Base-by-base conservation (phyloP, 2,329 filamentous ascomycete genomes). In the Alternaria sp. region DNA sequence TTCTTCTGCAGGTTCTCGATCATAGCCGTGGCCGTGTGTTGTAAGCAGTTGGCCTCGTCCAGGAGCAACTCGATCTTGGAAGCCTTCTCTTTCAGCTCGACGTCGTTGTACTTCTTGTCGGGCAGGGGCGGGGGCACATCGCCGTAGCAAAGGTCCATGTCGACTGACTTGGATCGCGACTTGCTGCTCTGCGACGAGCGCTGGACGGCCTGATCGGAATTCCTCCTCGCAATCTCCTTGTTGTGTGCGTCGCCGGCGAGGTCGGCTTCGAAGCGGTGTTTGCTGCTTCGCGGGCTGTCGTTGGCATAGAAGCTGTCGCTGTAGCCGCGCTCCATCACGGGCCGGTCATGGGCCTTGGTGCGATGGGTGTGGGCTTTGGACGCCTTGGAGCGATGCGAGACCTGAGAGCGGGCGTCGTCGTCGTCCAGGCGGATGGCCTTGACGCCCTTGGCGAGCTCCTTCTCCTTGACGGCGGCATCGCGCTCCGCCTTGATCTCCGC, bases 71-170 rank as follows among this genome's bases (percentile, higher is more conserved):
- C 93, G 49, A 97, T 89, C 69, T 88, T 90, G 62, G 84, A 86
- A 62, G 97, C 89, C 50, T 97, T 88, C 17, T 83, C 86, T 67
- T 88, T 87, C 53, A 92, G 83, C 61, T 90, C 88, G 12, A 83
- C 81, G 40, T 91, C 85, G 44, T 87, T 82, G 57, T 84, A 73
- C 43, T 81, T 76, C 54, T 73, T 83, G 70, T 79, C 80, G 77
- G 81, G 83, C 12, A 93, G 80, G 71, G 93, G 88, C 60, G 92
- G 89, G 1, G 91, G 92, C 0, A 96, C 84, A 56, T 92, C 90
- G 63, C 95, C 95, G 73, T 97, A 98, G 8, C 95, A 95, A 8
- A 98, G 85, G 76, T 97, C 87, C 92, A 97, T 93, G 75, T 97
- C 95, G 71, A 97, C 70, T 12, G 81, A 82, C 17, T 80, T 73